A percentile compares a stretch with the other conserved stretches of the same genome.
These are phyloP conservation scores for Geum urbanum DNA, from an alignment of 306 rosid genomes.

Conservation along the genomic window DNA sequence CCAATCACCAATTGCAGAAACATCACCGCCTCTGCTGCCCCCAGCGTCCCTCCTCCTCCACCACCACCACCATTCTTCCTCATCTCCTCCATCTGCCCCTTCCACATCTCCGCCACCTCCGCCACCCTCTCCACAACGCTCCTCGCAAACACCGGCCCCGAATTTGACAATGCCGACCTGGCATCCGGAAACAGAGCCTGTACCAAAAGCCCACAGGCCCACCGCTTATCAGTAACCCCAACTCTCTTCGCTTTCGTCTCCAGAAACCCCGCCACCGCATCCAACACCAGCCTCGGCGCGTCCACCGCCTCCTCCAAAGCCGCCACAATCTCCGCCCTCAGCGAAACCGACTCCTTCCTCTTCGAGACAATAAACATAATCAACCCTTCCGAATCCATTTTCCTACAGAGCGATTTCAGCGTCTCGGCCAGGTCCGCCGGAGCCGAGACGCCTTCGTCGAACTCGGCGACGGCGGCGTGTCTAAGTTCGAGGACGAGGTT, in stretches of 20 bases:
- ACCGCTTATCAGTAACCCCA: slow-evolving; percentile 71
- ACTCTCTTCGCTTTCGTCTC: slow-evolving; percentile 43
- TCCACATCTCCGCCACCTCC: slow-evolving; percentile 52
- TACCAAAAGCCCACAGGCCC: slow-evolving; percentile 76
- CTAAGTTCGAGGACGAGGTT: slow-evolving; percentile 47
- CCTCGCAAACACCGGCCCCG: slow-evolving; percentile 35
- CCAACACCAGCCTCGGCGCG: slow-evolving; percentile 56
- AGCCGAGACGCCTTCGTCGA: slow-evolving; percentile 21
- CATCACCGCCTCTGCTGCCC: slow-evolving; percentile 77
- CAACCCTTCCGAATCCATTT: slow-evolving; percentile 57
- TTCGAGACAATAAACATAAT: slow-evolving; percentile 51
- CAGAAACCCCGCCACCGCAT: slow-evolving; percentile 54
- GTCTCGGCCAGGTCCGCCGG: slow-evolving; percentile 36
- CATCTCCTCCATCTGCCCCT: slow-evolving; percentile 44
- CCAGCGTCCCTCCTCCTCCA: slow-evolving; percentile 38
- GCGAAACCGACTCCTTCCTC: slow-evolving; percentile 60
- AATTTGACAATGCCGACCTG: not conserved
- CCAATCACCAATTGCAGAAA: slow-evolving; percentile 73
- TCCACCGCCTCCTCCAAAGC: slow-evolving; percentile 73
- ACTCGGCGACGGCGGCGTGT: slow-evolving; percentile 46
- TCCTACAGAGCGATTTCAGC: slow-evolving; percentile 50
- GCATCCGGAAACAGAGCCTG: slow-evolving; percentile 56
- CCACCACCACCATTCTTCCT: slow-evolving; percentile 26
- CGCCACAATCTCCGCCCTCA: slow-evolving; percentile 50
- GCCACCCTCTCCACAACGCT: slow-evolving; percentile 48